Base-by-base conservation (phyloP, 768 basidiomycete genomes). In the Termitomyces sp. region DNA sequence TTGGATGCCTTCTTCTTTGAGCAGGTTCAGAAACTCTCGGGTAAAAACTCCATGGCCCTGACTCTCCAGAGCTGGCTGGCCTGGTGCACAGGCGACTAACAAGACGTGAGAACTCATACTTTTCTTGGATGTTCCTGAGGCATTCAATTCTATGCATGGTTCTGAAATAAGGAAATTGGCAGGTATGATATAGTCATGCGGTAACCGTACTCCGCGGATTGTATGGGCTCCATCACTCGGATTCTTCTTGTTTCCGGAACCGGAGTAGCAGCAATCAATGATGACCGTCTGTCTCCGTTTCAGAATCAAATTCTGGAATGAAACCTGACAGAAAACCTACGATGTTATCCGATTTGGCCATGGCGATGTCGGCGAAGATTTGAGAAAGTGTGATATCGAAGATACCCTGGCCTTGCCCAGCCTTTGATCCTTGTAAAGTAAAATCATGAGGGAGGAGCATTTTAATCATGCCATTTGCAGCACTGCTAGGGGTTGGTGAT, bases 401-500 rank as follows among this genome's bases (percentile, higher is more conserved):
- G 12, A 63, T 60, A 9, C 55, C 59, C 18, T 55, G 50, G 11
- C 51, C 57, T 16, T 30, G 20, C 18, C 0, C n/a, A 18, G 18
- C 27, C 8, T 36, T 24, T 9, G 42, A 27, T 20, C 53, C 57
- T 27, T 27, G 16, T 3, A 18, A 20, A 12, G n/a, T 31, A 6
- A 61, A 57, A 53, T 63, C 49, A n/a, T 33, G 34, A 30, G 61
- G 61, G 18, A 55, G 55, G 22, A 62, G 20, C 37, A 62, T 60
- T 41, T 62, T 15, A 4, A 30, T 30, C 46, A 30, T 39, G n/a
- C 45, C 41, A 44, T 54, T 51, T 24, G 30, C 33, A 6, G 20
- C 7, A 34, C 13, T 57, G 20, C 22, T 5, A 27, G n/a, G 0
- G 4, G n/a, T 42, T 33, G 22, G 31, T 20, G 50, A 6, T n/a